These are phyloP conservation scores for Prunus campanulata DNA, from an alignment of 306 rosid genomes.

Conservation along the genomic window DNA sequence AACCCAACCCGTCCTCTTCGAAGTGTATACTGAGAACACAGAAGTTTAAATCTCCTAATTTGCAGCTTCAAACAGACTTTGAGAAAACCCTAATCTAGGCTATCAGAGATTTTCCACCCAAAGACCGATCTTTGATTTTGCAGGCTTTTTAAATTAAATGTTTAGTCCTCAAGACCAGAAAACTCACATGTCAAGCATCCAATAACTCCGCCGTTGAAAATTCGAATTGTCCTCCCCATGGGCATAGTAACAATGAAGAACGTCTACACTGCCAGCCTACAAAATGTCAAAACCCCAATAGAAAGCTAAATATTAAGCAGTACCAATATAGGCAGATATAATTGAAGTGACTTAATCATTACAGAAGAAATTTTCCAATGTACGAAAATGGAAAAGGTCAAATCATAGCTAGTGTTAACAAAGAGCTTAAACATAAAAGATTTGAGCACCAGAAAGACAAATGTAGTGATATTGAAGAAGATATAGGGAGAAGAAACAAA, in stretches of 20 bases:
- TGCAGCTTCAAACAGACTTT: not conserved
- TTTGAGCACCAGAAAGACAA: not conserved
- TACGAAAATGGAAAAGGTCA: conserved; percentile 3
- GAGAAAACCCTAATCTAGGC: not conserved
- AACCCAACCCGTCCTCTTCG: not conserved
- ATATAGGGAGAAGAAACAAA: not conserved
- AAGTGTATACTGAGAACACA: not conserved
- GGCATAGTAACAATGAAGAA: conserved; percentile 74
- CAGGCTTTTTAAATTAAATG: not conserved
- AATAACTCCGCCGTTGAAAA: conserved; percentile 75
- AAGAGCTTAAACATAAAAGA: not conserved
- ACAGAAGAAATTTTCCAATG: conserved; percentile 6
- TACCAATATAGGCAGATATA: not conserved
- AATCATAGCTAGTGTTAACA: conserved; percentile 1
- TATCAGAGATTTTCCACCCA: not conserved
- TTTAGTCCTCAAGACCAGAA: conserved; percentile 6
- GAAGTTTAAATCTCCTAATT: not conserved
- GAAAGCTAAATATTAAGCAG: conserved; percentile 18
- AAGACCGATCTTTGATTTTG: not conserved
- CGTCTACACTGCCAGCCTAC: conserved; percentile 71
- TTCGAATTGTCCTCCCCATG: conserved; percentile 68
- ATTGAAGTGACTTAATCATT: not conserved
- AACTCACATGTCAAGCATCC: conserved; percentile 79
- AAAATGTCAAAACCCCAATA: conserved; percentile 10
- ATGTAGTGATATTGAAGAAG: not conserved